Base-by-base conservation (phyloP, 768 basidiomycete genomes). In the Pleurotus platypus region DNA sequence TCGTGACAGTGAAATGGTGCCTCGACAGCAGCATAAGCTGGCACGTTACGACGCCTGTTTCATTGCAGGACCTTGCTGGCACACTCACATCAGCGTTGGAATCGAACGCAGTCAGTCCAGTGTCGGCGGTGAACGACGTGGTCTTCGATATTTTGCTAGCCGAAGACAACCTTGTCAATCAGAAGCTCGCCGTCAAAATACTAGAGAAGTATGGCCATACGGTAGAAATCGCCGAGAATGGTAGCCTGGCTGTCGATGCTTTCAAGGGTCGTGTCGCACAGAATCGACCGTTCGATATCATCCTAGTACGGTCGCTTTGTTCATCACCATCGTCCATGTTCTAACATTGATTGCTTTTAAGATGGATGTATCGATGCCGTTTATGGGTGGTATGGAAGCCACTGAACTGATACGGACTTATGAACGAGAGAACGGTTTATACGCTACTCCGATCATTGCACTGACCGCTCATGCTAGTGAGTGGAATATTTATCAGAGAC, bases 321-420 rank as follows among this genome's bases (percentile, higher is more conserved):
- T 45, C 8, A n/a, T 45, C n/a, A 16, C 24, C 42, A 22, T 22
- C 49, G 22, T 18, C 8, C 51, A 15, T 15, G 26, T 30, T 49
- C 4, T 47, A 27, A 46, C 18, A 37, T 9, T 35, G 13, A 4
- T 16, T 60, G 37, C 24, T 27, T 12, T 47, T 39, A n/a, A 95
- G 90, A 97, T 97, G 95, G 94, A 97, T 65, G 89, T 97, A 9
- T 96, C 94, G 12, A 94, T 95, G 93, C 92, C 94, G 4, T 88
- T 94, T 72, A 97, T 98, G 92, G 94, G 94, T 50, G 94, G 95
- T 61, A 92, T 95, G 86, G 95, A 99, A 72, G 92, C 95, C 1
- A 99, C 96, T 0, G 88, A 94, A 61, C 77, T 92, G 58, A 97
- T 97, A 58, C 84, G 95, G 53, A 81, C 84, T 37, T 92, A 86